A percentile compares a stretch with the other conserved stretches of the same genome.
Evolutionary conservation across 768 basidiomycete genomes (phyloP).

Genomic region (Suillus variegatus): DNA sequence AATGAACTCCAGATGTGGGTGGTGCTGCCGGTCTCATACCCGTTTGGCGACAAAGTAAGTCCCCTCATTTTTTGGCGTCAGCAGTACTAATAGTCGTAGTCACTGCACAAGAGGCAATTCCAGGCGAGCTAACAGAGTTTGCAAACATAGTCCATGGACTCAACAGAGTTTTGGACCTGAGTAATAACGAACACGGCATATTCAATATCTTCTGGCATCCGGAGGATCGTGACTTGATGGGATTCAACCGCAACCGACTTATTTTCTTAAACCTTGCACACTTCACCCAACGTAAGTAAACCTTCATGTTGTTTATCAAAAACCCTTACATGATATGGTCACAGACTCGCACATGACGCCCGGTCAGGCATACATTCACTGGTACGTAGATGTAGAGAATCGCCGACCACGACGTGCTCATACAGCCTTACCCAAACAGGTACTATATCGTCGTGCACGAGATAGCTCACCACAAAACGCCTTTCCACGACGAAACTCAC

Average conservation of each 20-base stretch:
- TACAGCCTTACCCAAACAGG: constrained; percentile 13
- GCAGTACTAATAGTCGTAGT: background rate
- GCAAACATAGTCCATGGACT: constrained; percentile 11
- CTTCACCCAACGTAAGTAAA: constrained; percentile 11
- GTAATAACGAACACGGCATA: background rate
- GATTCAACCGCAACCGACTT: constrained; percentile 17
- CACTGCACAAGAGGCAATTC: background rate
- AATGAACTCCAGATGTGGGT: background rate
- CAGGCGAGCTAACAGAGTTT: constrained; percentile 6
- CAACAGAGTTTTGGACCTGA: constrained; percentile 7
- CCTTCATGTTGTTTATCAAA: background rate
- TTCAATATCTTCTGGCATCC: constrained; percentile 17
- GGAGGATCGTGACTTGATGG: constrained; percentile 15
- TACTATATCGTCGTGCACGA: constrained; percentile 30
- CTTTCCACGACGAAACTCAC: constrained; percentile 29
- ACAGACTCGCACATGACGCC: background rate
- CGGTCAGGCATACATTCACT: constrained; percentile 2
- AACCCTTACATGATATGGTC: background rate
- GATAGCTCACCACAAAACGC: constrained; percentile 24
- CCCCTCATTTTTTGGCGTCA: background rate
- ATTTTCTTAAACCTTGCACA: constrained; percentile 20
- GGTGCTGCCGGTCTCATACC: background rate
- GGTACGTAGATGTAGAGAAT: background rate
- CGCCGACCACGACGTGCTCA: background rate
- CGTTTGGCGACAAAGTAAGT: constrained; percentile 4